phyloP scores from a whole-genome alignment of 805 yeast species.

The Starmerella apicola region DNA sequence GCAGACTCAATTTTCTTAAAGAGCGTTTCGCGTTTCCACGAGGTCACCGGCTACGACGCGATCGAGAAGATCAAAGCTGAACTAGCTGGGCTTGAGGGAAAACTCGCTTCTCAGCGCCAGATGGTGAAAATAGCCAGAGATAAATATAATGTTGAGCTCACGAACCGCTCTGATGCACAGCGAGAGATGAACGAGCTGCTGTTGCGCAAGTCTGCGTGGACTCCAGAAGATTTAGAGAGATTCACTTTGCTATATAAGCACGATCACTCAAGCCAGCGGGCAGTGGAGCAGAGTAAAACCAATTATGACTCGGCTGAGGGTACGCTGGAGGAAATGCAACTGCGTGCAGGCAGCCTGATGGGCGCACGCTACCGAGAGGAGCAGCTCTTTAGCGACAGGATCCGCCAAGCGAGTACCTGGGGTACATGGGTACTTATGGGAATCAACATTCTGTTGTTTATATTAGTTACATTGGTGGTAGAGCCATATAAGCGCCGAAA shows the following conservation, averaged over 20 bases:
- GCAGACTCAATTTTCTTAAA: slow-evolving; percentile 27
- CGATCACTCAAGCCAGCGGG: slow-evolving; percentile 61
- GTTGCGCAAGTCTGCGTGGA: slow-evolving; percentile 78
- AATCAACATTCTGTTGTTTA: slow-evolving; percentile 61
- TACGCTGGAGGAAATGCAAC: slow-evolving; percentile 55
- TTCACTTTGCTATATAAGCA: slow-evolving; percentile 71
- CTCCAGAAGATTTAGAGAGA: slow-evolving; percentile 60
- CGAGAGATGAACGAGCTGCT: slow-evolving; percentile 75
- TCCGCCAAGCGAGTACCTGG: slow-evolving; percentile 89
- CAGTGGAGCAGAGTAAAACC: slow-evolving; percentile 40
- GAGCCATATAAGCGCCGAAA: slow-evolving; percentile 91
- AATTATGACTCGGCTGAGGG: slow-evolving; percentile 39
- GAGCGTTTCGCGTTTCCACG: slow-evolving; percentile 54
- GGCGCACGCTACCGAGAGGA: slow-evolving; percentile 89
- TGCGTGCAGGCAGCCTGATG: slow-evolving; percentile 60
- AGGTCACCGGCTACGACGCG: slow-evolving; percentile 79
- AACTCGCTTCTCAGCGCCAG: slow-evolving; percentile 37
- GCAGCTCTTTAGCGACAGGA: slow-evolving; percentile 96
- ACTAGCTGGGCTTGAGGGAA: slow-evolving; percentile 44
- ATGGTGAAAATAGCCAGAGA: slow-evolving; percentile 32
- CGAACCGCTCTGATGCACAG: slow-evolving; percentile 53
- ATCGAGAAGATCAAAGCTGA: slow-evolving; percentile 58
- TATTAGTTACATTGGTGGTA: slow-evolving; percentile 70
- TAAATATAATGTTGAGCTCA: slow-evolving; percentile 27
- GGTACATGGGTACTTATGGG: slow-evolving; percentile 90